phyloP scores from a whole-genome alignment of 2,329 filamentous ascomycete species.

The Diaporthe ampelina region DNA sequence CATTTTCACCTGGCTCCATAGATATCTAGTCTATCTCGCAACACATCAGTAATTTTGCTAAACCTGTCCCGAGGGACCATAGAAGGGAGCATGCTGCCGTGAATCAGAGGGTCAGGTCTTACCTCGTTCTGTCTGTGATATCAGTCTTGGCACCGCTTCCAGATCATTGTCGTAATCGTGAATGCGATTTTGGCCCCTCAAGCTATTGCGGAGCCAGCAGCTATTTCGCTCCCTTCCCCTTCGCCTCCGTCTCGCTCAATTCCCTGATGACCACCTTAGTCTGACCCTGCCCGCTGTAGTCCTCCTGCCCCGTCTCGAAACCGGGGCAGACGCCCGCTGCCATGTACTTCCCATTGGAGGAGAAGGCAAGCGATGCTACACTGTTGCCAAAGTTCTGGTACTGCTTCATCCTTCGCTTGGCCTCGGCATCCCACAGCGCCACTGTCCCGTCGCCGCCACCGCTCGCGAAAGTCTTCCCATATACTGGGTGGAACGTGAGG shows the following conservation, averaged over 20 bases:
- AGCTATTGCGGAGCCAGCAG: conserved; percentile 20
- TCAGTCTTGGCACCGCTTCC: conserved; percentile 18
- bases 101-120: conserved; percentile 19
- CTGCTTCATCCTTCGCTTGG: conserved; percentile 89
- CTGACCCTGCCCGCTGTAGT: conserved; percentile 79
- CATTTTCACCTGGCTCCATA: conserved; percentile 31
- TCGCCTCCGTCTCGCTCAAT: conserved; percentile 88
- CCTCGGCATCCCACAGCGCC: conserved; percentile 92
- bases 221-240: conserved; percentile 83
- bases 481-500: conserved; percentile 85
- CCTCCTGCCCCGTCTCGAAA: conserved; percentile 89
- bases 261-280: conserved; percentile 87
- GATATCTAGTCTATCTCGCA: conserved; percentile 31
- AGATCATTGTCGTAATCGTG: conserved; percentile 3
- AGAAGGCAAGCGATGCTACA: conserved; percentile 84
- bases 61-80: background rate
- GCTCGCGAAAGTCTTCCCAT: conserved; percentile 84
- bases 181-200: conserved; percentile 9
- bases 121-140: conserved; percentile 18
- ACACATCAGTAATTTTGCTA: conserved; percentile 22
- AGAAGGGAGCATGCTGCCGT: background rate
- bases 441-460: conserved; percentile 93
- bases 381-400: conserved; percentile 88
- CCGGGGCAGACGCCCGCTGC: conserved; percentile 87
- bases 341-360: conserved; percentile 80